phyloP scores from a whole-genome alignment of 257 asterid species.

The Rauvolfia tetraphylla region DNA sequence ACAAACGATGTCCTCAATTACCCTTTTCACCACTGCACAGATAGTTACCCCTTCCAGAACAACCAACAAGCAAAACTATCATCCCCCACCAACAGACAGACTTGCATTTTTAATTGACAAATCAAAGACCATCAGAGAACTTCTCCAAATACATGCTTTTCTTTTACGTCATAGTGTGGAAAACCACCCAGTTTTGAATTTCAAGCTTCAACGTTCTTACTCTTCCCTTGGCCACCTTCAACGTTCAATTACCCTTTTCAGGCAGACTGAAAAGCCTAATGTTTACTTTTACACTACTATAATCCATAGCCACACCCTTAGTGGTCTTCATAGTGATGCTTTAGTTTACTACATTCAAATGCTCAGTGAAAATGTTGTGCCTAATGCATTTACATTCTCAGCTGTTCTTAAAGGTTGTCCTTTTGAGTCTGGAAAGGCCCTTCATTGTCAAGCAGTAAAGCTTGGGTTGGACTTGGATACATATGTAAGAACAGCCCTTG shows the following conservation, averaged over 20 bases:
- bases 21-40: background rate
- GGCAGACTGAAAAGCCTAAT: conserved; percentile 1
- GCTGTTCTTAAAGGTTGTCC: conserved; percentile 14
- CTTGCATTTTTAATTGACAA: conserved; percentile 10
- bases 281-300: conserved; percentile 12
- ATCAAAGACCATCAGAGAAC: conserved; percentile 5
- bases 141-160: conserved; percentile 11
- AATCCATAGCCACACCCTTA: conserved; percentile 6
- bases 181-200: conserved; percentile 6
- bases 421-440: conserved; percentile 2
- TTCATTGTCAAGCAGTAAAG: conserved; percentile 13
- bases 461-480: conserved; percentile 10
- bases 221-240: conserved; percentile 6
- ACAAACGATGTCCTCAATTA: background rate
- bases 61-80: background rate
- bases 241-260: conserved; percentile 10
- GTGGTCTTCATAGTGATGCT: conserved; percentile 3
- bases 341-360: background rate
- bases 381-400: conserved; percentile 10
- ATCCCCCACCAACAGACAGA: background rate
- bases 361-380: conserved; percentile 5
- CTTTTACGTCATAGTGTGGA: conserved; percentile 10
- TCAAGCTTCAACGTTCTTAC: conserved; percentile 10
- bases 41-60: background rate
- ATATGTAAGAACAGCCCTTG: conserved; percentile 11